These are phyloP conservation scores for Saccharomycopsis phalli DNA, from an alignment of 1,139 yeast genomes.

Conservation along the genomic window DNA sequence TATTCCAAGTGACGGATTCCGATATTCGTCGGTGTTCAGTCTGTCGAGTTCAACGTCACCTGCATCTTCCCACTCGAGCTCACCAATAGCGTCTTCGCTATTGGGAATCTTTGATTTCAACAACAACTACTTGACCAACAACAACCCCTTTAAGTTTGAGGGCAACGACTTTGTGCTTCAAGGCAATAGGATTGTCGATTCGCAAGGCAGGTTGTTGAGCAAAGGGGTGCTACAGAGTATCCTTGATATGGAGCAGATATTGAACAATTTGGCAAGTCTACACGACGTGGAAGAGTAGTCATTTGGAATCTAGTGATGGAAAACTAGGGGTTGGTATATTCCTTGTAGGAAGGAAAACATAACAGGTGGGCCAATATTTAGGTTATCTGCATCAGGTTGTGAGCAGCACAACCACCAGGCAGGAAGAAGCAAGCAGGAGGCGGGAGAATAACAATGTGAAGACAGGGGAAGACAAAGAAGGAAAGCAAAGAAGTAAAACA, in stretches of 20 bases:
- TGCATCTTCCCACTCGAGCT: slow-evolving; percentile 1
- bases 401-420: too few relatives aligned
- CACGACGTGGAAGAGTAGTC: too few relatives aligned
- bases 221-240: neutral
- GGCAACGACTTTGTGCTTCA: slow-evolving; percentile 11
- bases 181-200: slow-evolving; percentile 11
- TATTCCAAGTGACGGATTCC: neutral
- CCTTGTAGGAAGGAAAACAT: too few relatives aligned
- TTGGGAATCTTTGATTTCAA: slow-evolving; percentile 14
- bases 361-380: too few relatives aligned
- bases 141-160: slow-evolving; percentile 15
- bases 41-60: slow-evolving; percentile 3
- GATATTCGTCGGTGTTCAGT: slow-evolving; percentile 4
- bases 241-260: slow-evolving; percentile 2
- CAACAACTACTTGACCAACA: slow-evolving; percentile 5
- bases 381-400: too few relatives aligned
- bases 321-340: too few relatives aligned
- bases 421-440: too few relatives aligned
- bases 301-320: too few relatives aligned
- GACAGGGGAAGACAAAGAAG: neutral
- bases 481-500: slow-evolving; percentile 1
- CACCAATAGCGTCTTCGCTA: slow-evolving; percentile 11
- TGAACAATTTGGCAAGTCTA: slow-evolving; percentile 4
- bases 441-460: neutral
- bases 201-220: slow-evolving; percentile 8